Evolutionary conservation across 2,329 filamentous ascomycete species (phyloP), one percentile per base, ranked within the genome.

Genomic region (Myriosclerotinia curreyana): DNA sequence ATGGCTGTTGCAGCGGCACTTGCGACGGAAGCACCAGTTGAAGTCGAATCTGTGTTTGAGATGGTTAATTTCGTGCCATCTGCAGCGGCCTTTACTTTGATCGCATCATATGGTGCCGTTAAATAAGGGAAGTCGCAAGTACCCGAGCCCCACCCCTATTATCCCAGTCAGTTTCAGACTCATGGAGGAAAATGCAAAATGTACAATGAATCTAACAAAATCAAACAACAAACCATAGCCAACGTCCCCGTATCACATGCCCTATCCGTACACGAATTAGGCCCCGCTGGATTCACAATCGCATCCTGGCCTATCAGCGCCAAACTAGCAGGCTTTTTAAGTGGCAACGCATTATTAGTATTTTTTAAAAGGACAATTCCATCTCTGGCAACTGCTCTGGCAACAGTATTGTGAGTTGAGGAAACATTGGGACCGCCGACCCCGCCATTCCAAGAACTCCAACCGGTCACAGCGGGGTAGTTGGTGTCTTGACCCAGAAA

Each of bases 341-440:
- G 76, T 0, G 88, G 88, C 0, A 90, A 76, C 9, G 81, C 77
- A 31, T 76, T 77, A 54, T 73, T 79, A 2, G 78, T 78, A 73
- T 91, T 91, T 78, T 90, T 89, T 62, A 92, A 78, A n/a, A 92
- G 75, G 1, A 88, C 85, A 64, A 83, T 86, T 11, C 84, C 80
- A 69, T 86, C 81, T 62, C 83, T 74, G 11, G 81, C 80, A 48
- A 84, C 73, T 9, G 81, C 78, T 54, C 82, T 76, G 22, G 89
- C 84, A 69, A 90, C 85, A 48, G 84, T 81, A 70, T 85, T 86
- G 73, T 89, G 83, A 69, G 83, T 77, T 67, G 83, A 81, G 67
- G 84, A 80, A 0, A 84, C 83, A 67, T 84, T 83, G 15, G 70
- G 71, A 9, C 69, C 71, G 11, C 69, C 70, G 25, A 53, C 64